Base-by-base conservation (phyloP, 2,329 filamentous ascomycete species). In the Beauveria sp. region DNA sequence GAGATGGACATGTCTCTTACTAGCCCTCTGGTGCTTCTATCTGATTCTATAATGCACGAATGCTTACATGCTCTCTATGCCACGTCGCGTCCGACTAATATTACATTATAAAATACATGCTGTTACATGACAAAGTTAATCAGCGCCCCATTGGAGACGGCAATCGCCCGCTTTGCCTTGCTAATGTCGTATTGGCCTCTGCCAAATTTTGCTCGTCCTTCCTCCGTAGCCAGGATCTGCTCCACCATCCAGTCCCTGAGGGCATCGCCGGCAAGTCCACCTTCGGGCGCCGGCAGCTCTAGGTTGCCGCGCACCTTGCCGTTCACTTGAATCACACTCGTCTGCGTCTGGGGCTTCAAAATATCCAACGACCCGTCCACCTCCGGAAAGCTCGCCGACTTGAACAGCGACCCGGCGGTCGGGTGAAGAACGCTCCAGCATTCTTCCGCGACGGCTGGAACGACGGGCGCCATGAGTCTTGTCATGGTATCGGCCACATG, bases 371-470 rank as follows among this genome's bases (percentile, higher is more conserved):
- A 79, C 28, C 77, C 79, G 64, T 88, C 84, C 3, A 76, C 70
- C 0, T 65, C 70, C 0, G 89, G 90, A 77, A 90, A 95, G 1
- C 72, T 70, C 1, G 82, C 79, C 46, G 71, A 67, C n/a, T 53
- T 52, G 66, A 81, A 80, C 60, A 81, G 72, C 40, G 79, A 78
- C 2, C 65, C 67, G 1, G 67, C 53, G 0, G 66, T 64, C 1
- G 76, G 73, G 54, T 75, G 70, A 3, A 93, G 78, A 2, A 82
- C 68, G 64, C 82, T 79, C 90, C 90, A 96, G 72, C 86, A 90
- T 75, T 96, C 90, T 67, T 93, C 91, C 1, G 90, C 82, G 63
- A 95, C 85, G 0, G 89, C 90, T 0, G 92, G 92, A 0, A 89
- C 85, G 58, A 96, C 85, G 4, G 92, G 92, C 0, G 90, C 89